Percentiles rank a stretch among this genome's conserved stretches.
These are phyloP conservation scores for Solanum hybrid DNA, from an alignment of 305 asterid species.

Conservation along the genomic window DNA sequence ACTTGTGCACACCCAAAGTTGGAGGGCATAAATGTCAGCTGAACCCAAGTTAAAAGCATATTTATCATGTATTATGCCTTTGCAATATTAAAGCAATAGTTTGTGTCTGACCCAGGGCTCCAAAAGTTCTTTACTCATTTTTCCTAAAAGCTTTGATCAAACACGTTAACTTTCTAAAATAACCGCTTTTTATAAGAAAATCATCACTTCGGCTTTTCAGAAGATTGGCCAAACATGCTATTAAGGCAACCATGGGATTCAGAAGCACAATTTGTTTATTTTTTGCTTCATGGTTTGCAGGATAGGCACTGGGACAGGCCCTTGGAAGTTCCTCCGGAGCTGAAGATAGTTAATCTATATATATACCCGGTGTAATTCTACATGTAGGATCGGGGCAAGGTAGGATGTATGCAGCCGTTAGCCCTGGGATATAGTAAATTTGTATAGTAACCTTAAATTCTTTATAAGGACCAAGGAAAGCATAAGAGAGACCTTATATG, in stretches of 20 bases:
- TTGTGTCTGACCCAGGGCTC: not conserved
- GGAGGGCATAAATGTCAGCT: not conserved
- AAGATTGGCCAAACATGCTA: not conserved
- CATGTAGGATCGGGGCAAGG: not conserved
- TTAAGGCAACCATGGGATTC: not conserved
- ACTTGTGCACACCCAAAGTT: not conserved
- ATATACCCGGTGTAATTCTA: not conserved
- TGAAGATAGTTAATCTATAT: not conserved
- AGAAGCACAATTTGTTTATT: not conserved
- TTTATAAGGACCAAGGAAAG: not conserved
- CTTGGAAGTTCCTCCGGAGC: slow-evolving; percentile 47
- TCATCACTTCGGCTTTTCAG: not conserved
- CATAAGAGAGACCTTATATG: not conserved
- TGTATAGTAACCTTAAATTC: not conserved
- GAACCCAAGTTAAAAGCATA: not conserved
- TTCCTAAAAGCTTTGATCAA: not conserved
- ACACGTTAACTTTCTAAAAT: not conserved
- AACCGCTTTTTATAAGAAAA: not conserved
- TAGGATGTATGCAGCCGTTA: not conserved
- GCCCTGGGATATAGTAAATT: not conserved
- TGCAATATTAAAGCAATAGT: not conserved
- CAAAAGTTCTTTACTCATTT: not conserved
- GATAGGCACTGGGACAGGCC: slow-evolving; percentile 66
- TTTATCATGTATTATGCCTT: no score
- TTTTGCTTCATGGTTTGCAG: slow-evolving; percentile 21